Evolutionary conservation across 306 rosid species (phyloP).

Genomic region (Carpinus viminea): DNA sequence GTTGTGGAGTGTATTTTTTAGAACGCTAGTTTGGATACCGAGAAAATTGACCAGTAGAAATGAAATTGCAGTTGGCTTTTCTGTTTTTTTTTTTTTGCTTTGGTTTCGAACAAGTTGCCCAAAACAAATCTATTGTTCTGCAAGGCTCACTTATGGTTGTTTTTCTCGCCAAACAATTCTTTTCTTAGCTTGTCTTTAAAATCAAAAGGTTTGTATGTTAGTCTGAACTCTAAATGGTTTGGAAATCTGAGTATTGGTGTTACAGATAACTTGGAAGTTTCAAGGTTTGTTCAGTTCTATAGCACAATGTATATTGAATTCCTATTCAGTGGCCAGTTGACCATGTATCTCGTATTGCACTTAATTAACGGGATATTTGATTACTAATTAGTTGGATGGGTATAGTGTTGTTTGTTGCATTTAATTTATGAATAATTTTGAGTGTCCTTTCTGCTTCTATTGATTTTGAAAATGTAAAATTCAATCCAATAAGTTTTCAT

Average conservation of each 20-base stretch:
- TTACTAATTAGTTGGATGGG: not conserved
- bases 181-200: slow-evolving; percentile 4
- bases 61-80: too few species aligned
- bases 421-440: not conserved
- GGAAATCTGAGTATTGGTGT: not conserved
- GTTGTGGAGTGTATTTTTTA: too few species aligned
- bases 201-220: not conserved
- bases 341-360: too few species aligned
- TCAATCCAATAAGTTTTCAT: not conserved
- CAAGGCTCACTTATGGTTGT: slow-evolving; percentile 9
- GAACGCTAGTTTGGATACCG: too few species aligned
- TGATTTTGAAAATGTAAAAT: slow-evolving; percentile 7
- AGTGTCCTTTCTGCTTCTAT: not conserved
- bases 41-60: too few species aligned
- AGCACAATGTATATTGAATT: too few species aligned
- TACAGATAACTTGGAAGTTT: not conserved
- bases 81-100: too few species aligned
- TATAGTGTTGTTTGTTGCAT: not conserved
- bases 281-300: slow-evolving; percentile 6
- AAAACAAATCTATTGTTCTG: slow-evolving; percentile 16
- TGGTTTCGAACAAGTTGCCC: slow-evolving; percentile 22
- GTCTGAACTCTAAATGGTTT: not conserved
- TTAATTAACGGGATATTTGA: too few species aligned
- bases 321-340: too few species aligned
- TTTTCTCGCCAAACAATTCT: not conserved